Conservation (phyloP, 371 early-diverging fungal species). For the Mucor indicus region DNA sequence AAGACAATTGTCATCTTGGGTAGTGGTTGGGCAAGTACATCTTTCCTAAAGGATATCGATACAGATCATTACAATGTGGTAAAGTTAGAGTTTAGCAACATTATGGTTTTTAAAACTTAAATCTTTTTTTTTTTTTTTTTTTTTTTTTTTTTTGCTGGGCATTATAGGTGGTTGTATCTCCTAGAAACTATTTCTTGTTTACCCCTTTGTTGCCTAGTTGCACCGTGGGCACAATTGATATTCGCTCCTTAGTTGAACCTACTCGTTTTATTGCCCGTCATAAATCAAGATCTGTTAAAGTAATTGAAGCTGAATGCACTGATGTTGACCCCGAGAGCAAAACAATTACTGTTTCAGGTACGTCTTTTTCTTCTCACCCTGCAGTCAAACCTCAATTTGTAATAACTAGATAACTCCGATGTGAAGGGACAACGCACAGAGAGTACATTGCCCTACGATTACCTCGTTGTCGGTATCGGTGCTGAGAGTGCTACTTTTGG, state of each 20-base stretch:
- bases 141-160: too few species aligned
- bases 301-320: slow-evolving; percentile 86
- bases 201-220: slow-evolving; percentile 88
- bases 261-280: slow-evolving; percentile 86
- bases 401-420: slow-evolving; percentile 79
- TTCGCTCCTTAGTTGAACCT: slow-evolving; percentile 85
- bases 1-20: slow-evolving; percentile 82
- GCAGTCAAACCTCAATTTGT: too few species aligned
- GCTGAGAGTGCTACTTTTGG: slow-evolving; percentile 91
- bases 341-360: slow-evolving; percentile 69
- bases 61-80: slow-evolving; percentile 77
- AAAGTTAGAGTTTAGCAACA: slow-evolving; percentile 11
- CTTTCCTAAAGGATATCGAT: slow-evolving; percentile 73
- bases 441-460: slow-evolving; percentile 78
- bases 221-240: slow-evolving; percentile 85
- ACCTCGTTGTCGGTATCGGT: slow-evolving; percentile 86
- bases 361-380: slow-evolving; percentile 22
- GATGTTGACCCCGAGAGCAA: slow-evolving; percentile 79
- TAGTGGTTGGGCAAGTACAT: slow-evolving; percentile 83
- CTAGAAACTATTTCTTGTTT: slow-evolving; percentile 92
- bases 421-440: slow-evolving; percentile 60
- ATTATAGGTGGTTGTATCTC: slow-evolving; percentile 72
- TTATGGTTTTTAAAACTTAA: neutral
- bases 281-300: slow-evolving; percentile 79
- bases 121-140: neutral